Conservation (phyloP, 768 basidiomycete genomes). For the Trametes maxima region DNA sequence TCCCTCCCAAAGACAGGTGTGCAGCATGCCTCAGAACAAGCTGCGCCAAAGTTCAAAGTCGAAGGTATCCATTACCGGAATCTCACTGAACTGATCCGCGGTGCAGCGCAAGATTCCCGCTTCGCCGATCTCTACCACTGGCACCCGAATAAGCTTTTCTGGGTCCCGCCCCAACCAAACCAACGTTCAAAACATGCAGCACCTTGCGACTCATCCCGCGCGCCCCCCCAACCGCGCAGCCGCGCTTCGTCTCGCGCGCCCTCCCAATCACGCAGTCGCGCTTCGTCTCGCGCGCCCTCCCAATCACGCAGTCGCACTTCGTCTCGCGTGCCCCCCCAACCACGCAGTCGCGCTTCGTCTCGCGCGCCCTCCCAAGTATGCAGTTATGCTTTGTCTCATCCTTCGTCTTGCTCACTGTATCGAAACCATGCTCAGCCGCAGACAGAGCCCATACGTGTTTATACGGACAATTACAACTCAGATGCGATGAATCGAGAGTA, state of each 20-base stretch:
- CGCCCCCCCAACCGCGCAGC: not conserved
- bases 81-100: not conserved
- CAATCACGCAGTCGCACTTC: not conserved
- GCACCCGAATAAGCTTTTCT: not conserved
- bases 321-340: not conserved
- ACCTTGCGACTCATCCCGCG: not conserved
- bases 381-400: too few species aligned
- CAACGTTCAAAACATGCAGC: too few species aligned
- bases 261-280: not conserved
- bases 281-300: not conserved
- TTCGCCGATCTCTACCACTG: not conserved
- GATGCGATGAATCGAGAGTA: not conserved
- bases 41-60: slow-evolving; percentile 34
- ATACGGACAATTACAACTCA: too few species aligned
- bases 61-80: slow-evolving; percentile 29
- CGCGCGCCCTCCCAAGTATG: not conserved
- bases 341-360: not conserved
- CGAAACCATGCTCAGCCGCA: too few species aligned
- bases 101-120: not conserved
- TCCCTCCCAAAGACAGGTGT: slow-evolving; percentile 23
- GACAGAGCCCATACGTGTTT: too few species aligned
- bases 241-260: not conserved
- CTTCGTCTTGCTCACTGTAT: too few species aligned
- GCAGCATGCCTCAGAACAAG: slow-evolving; percentile 20
- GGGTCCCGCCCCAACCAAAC: not conserved